Base-by-base conservation (phyloP, 257 asterid species). In the Galeopsis tetrahit region DNA sequence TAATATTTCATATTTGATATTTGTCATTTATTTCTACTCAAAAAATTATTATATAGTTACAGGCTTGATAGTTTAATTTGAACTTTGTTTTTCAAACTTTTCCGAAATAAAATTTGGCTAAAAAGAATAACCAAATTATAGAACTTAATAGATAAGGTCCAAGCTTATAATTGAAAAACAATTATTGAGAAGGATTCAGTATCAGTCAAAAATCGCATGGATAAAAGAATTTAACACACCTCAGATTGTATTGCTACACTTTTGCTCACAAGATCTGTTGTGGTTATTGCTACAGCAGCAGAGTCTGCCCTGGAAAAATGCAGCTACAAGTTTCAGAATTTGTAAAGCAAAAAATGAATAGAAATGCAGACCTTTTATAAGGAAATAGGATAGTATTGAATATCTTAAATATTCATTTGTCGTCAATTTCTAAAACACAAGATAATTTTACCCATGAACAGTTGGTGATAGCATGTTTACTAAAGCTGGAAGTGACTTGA, bases 211-310 rank as follows among this genome's bases (percentile, higher is more conserved):
- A 58, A 44, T 15, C 21, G 35, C 69, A 70, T 21, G 36, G 48
- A 46, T 17, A 70, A 49, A 66, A 73, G 53, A 14, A 77, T 57
- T 68, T 35, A 49, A 59, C 78, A 33, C 68, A 91, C 99, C 92
- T 90, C 83, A 2, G 90, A 83, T 84, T 92, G 92, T 76, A 88
- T 79, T 31, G 99, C 97, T 51, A 92, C 85, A 73, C 97, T 95
- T 84, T 95, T 95, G 83, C 97, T 95, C 39, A 92, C 99, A 76
- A 91, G 96, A 82, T 95, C 99, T 43, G 99, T 94, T 68, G 99
- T 92, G 28, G 99, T 95, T 83, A 95, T 95, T 75, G 98, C 99
- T 70, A 95, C 95, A 76, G 98, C 93, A 78, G 98, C 97, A 71
- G 93, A 83, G 74, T 87, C 87, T 68, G 91, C 96, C 84, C 99